Evolutionary conservation across 305 asterid species (phyloP).

Genomic region (Caryopteris hybrid): DNA sequence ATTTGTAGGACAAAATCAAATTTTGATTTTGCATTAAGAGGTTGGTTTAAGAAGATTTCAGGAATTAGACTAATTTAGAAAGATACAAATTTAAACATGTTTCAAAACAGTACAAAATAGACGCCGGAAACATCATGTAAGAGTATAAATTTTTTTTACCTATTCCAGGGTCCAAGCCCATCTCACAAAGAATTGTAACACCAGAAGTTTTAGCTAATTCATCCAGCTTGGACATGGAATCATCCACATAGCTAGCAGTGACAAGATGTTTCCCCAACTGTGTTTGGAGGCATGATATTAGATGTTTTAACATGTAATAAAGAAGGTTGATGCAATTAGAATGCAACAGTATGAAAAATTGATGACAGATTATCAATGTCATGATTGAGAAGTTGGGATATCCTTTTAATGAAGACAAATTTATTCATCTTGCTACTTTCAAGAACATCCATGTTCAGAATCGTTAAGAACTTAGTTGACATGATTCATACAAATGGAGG

Average conservation of each 20-base stretch:
- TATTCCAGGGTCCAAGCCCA: slow-evolving; percentile 99
- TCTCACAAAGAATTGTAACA: slow-evolving; percentile 84
- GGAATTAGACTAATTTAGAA: neutral
- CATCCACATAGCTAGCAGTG: slow-evolving; percentile 94
- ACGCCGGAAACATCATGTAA: neutral
- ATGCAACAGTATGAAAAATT: neutral
- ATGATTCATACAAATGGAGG: neutral
- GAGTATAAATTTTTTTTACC: slow-evolving; percentile 36
- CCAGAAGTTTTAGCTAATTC: slow-evolving; percentile 68
- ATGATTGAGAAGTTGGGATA: neutral
- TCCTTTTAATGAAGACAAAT: neutral
- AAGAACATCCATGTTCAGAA: neutral
- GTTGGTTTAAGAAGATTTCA: neutral
- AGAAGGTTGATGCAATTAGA: neutral
- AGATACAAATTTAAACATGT: neutral
- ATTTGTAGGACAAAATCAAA: neutral
- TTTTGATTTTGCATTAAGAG: neutral
- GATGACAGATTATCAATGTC: neutral
- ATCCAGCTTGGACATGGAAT: slow-evolving; percentile 75
- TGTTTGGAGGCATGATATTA: slow-evolving; percentile 22
- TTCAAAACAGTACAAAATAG: neutral
- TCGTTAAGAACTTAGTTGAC: neutral
- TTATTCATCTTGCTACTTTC: neutral
- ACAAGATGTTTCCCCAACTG: slow-evolving; percentile 85
- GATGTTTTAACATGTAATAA: neutral